A percentile compares a stretch with the other conserved stretches of the same genome.
phyloP scores from a whole-genome alignment of 768 basidiomycete species.

The Auricularia sp. region DNA sequence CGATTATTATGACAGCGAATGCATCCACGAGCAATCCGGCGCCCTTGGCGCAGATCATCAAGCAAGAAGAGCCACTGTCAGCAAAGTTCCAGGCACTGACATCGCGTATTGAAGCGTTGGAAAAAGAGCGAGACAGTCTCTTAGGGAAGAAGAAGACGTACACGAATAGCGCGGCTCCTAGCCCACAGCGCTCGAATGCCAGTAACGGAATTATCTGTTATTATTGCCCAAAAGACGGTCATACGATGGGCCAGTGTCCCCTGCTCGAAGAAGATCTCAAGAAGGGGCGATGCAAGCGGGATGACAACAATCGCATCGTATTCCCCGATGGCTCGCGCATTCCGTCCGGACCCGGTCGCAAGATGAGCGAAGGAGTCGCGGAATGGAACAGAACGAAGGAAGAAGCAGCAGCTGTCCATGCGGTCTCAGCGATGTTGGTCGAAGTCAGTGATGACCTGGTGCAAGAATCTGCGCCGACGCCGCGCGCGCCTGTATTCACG shows the following conservation, averaged over 20 bases:
- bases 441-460: neutral
- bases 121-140: too few relatives aligned
- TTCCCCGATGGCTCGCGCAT: neutral
- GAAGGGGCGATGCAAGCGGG: neutral
- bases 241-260: neutral
- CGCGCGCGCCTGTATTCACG: neutral
- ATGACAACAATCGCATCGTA: neutral
- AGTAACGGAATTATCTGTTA: neutral
- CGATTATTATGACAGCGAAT: too few relatives aligned
- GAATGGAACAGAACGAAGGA: neutral
- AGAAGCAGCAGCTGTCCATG: neutral
- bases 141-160: too few relatives aligned
- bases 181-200: too few relatives aligned
- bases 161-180: too few relatives aligned
- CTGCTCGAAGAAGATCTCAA: neutral
- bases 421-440: neutral
- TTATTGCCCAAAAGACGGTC: neutral
- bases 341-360: neutral
- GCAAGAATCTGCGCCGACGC: neutral
- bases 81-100: too few relatives aligned
- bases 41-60: too few relatives aligned
- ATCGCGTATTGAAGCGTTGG: too few relatives aligned
- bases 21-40: too few relatives aligned
- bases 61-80: too few relatives aligned
- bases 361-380: neutral